Evolutionary conservation across 805 yeast genomes (phyloP), one percentile per base, ranked within the genome.

Genomic region (Yamadazyma ubonensis): DNA sequence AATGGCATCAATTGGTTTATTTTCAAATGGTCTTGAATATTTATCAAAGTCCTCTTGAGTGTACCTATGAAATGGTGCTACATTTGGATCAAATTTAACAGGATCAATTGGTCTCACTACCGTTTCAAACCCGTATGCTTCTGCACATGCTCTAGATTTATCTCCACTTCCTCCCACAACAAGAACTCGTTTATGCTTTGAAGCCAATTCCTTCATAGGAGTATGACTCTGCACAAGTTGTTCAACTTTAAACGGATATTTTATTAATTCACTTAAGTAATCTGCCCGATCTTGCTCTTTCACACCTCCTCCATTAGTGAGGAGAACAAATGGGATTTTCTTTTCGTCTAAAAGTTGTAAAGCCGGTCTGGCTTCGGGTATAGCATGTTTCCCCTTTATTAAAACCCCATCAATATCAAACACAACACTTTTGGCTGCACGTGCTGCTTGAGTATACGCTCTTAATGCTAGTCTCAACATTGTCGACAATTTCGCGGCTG

Each of bases 271-370:
- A 5, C 45, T 33, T 2, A 54, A 35, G 20, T 38, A 41, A 3
- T 45, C 35, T 2, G 80, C 78, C 31, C 96, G 67, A n/a, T 69
- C 72, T 4, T 53, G 44, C 53, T 89, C 97, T 9, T 75, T 61
- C 22, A 73, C 73, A 2, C 97, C 96, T 5, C 96, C 96, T 14
- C 97, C 96, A 58, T 90, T 89, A 6, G 96, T 89, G 56, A 90
- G 69, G 29, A 90, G 56, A n/a, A 88, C 78, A 64, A 79, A 90
- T 1, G 97, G 96, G 5, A 88, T 67, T 14, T 73, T 70, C 16
- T 71, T 54, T 6, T 70, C 46, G 31, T 81, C 66, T 33, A 90
- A 65, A 12, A 76, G 56, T 33, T 67, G 57, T 21, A 86, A 63
- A 0, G 95, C 84, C 12, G 70, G 71, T 9, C 64, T 65, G 2